Evolutionary conservation across 2,329 filamentous ascomycete genomes (phyloP).

Genomic region (Aspergillus hiratsukae): DNA sequence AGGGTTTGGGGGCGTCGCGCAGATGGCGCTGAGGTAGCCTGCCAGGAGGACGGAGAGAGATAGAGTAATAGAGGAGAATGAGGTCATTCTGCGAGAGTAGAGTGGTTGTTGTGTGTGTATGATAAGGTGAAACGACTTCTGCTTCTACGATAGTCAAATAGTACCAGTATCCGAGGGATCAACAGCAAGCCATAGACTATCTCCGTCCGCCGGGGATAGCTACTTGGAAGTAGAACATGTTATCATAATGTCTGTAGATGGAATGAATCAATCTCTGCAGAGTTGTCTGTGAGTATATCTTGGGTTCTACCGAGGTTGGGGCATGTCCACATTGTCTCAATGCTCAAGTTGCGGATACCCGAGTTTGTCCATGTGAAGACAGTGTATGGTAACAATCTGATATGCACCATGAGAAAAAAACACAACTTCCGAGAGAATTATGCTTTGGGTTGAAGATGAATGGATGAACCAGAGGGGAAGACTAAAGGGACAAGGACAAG

Average conservation of each 20-base stretch:
- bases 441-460: too few species aligned
- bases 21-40: constrained; percentile 13
- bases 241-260: too few species aligned
- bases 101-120: neutral
- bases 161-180: constrained; percentile 6
- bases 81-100: constrained; percentile 6
- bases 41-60: constrained; percentile 13
- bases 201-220: neutral
- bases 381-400: too few species aligned
- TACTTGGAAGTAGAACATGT: too few species aligned
- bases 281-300: too few species aligned
- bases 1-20: constrained; percentile 21
- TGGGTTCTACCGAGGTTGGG: neutral
- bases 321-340: neutral
- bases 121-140: neutral
- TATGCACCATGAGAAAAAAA: too few species aligned
- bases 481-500: too few species aligned
- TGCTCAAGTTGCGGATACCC: too few species aligned
- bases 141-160: neutral
- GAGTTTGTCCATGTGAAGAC: too few species aligned
- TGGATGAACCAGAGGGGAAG: too few species aligned
- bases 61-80: constrained; percentile 6
- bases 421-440: too few species aligned
- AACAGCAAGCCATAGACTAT: constrained; percentile 12
- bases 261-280: too few species aligned